Evolutionary conservation across 257 asterid genomes (phyloP).

Genomic region (Catharanthus roseus): DNA sequence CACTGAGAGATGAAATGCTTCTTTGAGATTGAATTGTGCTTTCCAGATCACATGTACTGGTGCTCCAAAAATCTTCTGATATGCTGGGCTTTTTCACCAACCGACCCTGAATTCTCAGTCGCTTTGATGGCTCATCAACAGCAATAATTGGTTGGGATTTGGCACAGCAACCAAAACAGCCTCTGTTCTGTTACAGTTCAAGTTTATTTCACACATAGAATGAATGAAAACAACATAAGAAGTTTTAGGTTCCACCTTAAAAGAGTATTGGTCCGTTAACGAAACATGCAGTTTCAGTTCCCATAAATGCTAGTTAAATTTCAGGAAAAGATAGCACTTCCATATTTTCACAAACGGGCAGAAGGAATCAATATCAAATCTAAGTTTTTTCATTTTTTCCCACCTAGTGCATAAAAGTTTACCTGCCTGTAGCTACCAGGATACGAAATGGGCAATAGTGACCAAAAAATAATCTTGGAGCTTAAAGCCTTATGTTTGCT

Average conservation of each 20-base stretch:
- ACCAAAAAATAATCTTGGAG: neutral
- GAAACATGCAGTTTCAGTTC: neutral
- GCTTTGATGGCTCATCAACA: conserved; percentile 71
- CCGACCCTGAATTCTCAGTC: conserved; percentile 59
- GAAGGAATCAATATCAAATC: neutral
- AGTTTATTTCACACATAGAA: conserved; percentile 47
- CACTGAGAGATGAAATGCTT: conserved; percentile 79
- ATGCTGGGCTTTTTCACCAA: conserved; percentile 50
- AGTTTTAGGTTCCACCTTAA: conserved; percentile 11
- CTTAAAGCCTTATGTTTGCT: neutral
- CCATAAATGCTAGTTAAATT: neutral
- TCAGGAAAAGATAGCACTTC: neutral
- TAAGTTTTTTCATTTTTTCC: neutral
- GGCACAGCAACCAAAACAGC: conserved; percentile 87
- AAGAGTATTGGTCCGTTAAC: neutral
- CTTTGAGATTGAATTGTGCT: conserved; percentile 78
- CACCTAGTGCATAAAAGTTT: neutral
- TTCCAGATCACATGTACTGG: conserved; percentile 79
- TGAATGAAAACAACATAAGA: conserved; percentile 15
- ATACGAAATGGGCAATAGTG: neutral
- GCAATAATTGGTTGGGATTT: conserved; percentile 66
- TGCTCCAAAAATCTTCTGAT: conserved; percentile 81
- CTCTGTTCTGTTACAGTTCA: conserved; percentile 93
- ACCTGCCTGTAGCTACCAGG: neutral
- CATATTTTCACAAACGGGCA: neutral